phyloP scores from a whole-genome alignment of 768 basidiomycete genomes.

The Boletus pseudo-olivaceus region DNA sequence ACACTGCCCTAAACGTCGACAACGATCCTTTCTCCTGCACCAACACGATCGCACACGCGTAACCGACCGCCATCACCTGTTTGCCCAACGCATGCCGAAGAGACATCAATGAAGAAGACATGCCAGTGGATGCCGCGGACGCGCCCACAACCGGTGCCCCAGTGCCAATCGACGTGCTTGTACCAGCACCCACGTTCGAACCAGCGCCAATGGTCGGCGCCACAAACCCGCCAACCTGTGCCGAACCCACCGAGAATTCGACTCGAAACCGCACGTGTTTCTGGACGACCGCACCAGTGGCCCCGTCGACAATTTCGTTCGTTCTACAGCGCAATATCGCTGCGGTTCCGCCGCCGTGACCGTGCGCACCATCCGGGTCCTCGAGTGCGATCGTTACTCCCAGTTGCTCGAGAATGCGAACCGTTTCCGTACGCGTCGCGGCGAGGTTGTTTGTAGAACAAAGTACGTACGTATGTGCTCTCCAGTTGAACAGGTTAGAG shows the following conservation, averaged over 20 bases:
- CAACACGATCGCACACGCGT: constrained; percentile 66
- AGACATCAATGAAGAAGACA: constrained; percentile 24
- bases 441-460: constrained; percentile 56
- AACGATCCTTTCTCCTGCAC: constrained; percentile 89
- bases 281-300: constrained; percentile 41
- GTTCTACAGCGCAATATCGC: constrained; percentile 48
- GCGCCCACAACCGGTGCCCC: constrained; percentile 1
- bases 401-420: constrained; percentile 59
- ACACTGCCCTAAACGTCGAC: constrained; percentile 78
- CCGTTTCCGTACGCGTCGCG: constrained; percentile 62
- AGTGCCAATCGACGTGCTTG: not conserved
- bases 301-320: constrained; percentile 44
- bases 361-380: constrained; percentile 34
- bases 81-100: constrained; percentile 28
- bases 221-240: constrained; percentile 22
- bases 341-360: constrained; percentile 33
- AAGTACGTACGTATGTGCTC: constrained; percentile 50
- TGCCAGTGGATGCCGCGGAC: constrained; percentile 20
- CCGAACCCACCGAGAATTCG: constrained; percentile 52
- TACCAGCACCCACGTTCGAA: constrained; percentile 19
- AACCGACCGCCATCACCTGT: constrained; percentile 28
- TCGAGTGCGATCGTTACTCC: constrained; percentile 65
- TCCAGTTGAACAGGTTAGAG: constrained; percentile 93
- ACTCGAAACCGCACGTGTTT: constrained; percentile 83
- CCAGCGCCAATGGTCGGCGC: constrained; percentile 18